Evolutionary conservation across 208 protist genomes (phyloP).

Genomic region (Naegleria fowleri): DNA sequence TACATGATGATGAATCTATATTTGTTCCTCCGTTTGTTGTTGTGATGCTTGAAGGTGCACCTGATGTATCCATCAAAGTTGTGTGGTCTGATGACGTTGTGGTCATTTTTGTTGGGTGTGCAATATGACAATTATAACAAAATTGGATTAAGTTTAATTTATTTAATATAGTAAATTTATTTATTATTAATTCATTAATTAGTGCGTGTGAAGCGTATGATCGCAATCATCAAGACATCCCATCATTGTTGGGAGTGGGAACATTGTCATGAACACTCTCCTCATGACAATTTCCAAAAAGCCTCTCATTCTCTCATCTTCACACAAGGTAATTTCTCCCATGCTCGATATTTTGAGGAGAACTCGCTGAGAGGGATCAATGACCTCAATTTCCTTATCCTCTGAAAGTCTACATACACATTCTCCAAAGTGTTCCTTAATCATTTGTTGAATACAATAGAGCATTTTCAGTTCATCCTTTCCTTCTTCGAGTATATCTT

Average conservation of each 20-base stretch:
- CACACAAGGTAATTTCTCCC: neutral
- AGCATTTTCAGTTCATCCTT: slow-evolving; percentile 10
- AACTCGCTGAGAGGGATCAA: neutral
- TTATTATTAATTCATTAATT: too few species aligned
- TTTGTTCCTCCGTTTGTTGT: neutral
- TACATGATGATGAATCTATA: neutral
- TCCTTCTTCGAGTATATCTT: neutral
- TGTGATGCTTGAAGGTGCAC: neutral
- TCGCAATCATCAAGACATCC: neutral
- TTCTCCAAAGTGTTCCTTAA: neutral
- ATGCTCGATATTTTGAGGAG: neutral
- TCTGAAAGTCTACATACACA: neutral
- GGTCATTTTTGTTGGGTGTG: too few species aligned
- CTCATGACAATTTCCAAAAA: neutral
- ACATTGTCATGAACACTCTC: neutral
- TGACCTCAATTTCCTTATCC: neutral
- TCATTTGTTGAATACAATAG: slow-evolving; percentile 20
- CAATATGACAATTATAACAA: too few species aligned
- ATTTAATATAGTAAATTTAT: too few species aligned
- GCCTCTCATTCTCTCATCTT: neutral
- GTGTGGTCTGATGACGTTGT: too few species aligned
- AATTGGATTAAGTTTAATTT: too few species aligned
- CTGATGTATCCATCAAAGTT: neutral
- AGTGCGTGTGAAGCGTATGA: neutral
- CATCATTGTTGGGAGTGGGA: slow-evolving; percentile 22